Percentiles rank a stretch among this genome's conserved stretches.
These are phyloP conservation scores for Neophaeococcomyces aloes DNA, from an alignment of 2,329 filamentous ascomycete species.

Conservation along the genomic window DNA sequence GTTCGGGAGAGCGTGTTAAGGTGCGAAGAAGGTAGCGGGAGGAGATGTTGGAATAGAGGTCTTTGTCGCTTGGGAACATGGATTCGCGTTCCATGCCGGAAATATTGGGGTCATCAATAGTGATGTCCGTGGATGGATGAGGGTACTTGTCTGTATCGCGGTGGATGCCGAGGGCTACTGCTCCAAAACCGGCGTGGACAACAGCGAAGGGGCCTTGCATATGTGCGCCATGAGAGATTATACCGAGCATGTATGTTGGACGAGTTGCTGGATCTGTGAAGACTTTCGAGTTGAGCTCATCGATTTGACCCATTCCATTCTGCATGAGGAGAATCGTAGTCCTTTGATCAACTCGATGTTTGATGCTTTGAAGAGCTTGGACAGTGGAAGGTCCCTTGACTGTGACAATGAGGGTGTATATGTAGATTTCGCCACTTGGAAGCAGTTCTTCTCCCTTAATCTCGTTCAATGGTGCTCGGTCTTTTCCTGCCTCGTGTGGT, in stretches of 20 bases:
- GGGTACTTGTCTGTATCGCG: constrained; percentile 26
- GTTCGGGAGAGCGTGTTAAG: constrained; percentile 50
- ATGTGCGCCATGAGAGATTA: constrained; percentile 50
- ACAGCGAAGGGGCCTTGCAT: constrained; percentile 41
- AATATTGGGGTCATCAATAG: constrained; percentile 14
- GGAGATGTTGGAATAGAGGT: constrained; percentile 23
- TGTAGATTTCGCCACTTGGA: constrained; percentile 36
- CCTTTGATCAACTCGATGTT: constrained; percentile 53
- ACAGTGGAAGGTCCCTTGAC: constrained; percentile 63
- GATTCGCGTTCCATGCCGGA: constrained; percentile 18
- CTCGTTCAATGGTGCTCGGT: constrained; percentile 9
- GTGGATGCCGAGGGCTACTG: constrained; percentile 46
- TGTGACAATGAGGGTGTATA: constrained; percentile 66
- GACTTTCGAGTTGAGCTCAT: constrained; percentile 59
- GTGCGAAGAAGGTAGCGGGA: constrained; percentile 54
- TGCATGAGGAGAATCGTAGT: constrained; percentile 69
- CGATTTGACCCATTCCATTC: constrained; percentile 74
- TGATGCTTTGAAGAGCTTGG: constrained; percentile 54
- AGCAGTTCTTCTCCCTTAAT: constrained; percentile 11
- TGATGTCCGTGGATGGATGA: constrained; percentile 12
- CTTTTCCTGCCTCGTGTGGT: constrained; percentile 19
- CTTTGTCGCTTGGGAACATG: constrained; percentile 17
- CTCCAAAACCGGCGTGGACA: constrained; percentile 49
- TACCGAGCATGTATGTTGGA: constrained; percentile 67
- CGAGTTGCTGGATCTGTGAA: constrained; percentile 56